phyloP scores from a whole-genome alignment of 2,329 filamentous ascomycete genomes.

The Zymoseptoria pseudotritici region DNA sequence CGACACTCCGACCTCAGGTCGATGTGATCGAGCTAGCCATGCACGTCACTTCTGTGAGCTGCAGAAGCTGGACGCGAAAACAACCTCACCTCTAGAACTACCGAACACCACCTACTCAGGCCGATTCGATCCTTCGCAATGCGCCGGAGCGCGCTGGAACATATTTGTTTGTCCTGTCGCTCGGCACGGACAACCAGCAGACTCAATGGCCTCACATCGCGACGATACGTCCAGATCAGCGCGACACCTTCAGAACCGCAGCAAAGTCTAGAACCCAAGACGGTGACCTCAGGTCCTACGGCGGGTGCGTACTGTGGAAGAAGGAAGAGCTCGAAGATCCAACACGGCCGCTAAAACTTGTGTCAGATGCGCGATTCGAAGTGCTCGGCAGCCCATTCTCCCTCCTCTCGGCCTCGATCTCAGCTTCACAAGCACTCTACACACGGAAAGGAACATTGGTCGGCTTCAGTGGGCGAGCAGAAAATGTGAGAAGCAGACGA shows the following conservation, averaged over 20 bases:
- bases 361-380: constrained; percentile 83
- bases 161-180: constrained; percentile 23
- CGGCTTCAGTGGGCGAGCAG: constrained; percentile 78
- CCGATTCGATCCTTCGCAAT: constrained; percentile 11
- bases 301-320: constrained; percentile 10
- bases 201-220: constrained; percentile 3
- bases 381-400: constrained; percentile 88
- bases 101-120: neutral
- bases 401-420: constrained; percentile 84
- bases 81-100: neutral
- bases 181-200: constrained; percentile 9
- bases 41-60: neutral
- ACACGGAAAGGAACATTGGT: constrained; percentile 87
- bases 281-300: constrained; percentile 12
- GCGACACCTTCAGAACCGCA: constrained; percentile 36
- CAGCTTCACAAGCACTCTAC: constrained; percentile 87
- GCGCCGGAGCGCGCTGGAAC: constrained; percentile 25
- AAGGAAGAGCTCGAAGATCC: neutral
- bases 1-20: neutral
- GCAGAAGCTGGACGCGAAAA: neutral
- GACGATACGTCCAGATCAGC: constrained; percentile 40
- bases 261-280: constrained; percentile 28
- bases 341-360: neutral
- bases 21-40: neutral
- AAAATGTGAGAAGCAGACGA: constrained; percentile 56